Base-by-base conservation (phyloP, 331 rosid species). In the Arachis monticola region DNA sequence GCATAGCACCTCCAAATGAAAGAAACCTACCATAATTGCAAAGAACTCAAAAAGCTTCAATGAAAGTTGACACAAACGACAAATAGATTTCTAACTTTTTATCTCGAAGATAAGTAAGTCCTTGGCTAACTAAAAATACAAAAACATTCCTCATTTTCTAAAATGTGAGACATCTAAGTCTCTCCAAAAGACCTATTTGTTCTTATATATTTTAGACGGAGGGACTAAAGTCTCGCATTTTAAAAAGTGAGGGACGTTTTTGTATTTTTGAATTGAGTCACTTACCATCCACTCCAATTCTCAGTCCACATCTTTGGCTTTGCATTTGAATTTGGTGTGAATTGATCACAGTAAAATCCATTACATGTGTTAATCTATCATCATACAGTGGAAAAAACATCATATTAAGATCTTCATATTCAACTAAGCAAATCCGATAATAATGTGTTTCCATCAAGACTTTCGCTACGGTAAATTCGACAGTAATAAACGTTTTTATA, bases 261-360 rank as follows among this genome's bases (percentile, higher is more conserved):
- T 27, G 30, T 27, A 27, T 27, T 27, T 27, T 27, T 27, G 1
- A 27, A 27, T 27, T 38, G 6, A 38, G 41, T 38, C 41, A 38
- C 41, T 38, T 38, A 95, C 97, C 99, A 92, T 87, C 98, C 98
- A 70, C 74, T 85, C 90, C 89, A 95, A 81, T 85, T 84, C 87
- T 95, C 99, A 7, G 99, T 95, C 97, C 97, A 95, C 60, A 95
- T 82, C 84, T 95, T 95, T 61, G 99, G 98, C 60, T 86, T 95
- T 5, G 81, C 62, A 7, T 90, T 71, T n/a, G 97, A 85, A 79
- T 86, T 95, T 65, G 99, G 98, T 17, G 83, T 81, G 78, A 90
- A 95, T 77, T 95, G 96, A 67, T 95, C 97, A 38, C 99, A 90
- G 74, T 95, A 92, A 79, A 92, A 95, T 55, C 89, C 90, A 78